Evolutionary conservation across 768 basidiomycete genomes (phyloP).

Genomic region (Leccinum variicolor): DNA sequence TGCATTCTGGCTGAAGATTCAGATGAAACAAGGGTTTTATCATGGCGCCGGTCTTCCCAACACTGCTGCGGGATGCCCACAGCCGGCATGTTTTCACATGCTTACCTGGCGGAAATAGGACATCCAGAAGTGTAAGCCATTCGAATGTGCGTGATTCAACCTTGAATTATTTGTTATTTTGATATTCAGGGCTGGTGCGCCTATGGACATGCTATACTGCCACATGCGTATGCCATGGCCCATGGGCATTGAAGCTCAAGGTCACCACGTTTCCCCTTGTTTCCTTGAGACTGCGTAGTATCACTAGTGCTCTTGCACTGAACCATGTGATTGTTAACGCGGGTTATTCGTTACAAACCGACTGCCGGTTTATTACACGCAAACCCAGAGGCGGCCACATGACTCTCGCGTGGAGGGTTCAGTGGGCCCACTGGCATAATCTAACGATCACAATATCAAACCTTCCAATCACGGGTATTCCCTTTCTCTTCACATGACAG

Average conservation of each 20-base stretch:
- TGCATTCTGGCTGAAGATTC: not conserved
- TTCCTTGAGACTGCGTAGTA: not conserved
- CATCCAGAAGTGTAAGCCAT: conserved; percentile 1
- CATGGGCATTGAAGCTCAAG: not conserved
- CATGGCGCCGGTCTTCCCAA: not conserved
- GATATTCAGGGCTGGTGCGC: not conserved
- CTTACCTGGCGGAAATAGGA: conserved; percentile 8
- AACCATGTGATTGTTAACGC: not conserved
- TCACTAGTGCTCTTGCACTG: not conserved
- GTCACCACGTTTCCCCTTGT: not conserved
- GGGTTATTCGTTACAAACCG: not conserved
- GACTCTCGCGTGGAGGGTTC: conserved; percentile 15
- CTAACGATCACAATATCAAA: conserved; percentile 15
- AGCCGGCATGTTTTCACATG: conserved; percentile 1
- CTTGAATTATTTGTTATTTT: not conserved
- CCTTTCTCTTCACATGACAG: conserved; percentile 10
- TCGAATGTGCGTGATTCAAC: not conserved
- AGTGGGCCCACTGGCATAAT: conserved; percentile 7
- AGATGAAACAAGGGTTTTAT: conserved; percentile 22
- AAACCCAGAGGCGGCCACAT: conserved; percentile 5
- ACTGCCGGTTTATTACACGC: not conserved
- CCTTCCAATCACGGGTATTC: conserved; percentile 11
- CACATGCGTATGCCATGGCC: not conserved
- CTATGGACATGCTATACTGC: not conserved
- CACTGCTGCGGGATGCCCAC: not conserved